A percentile compares a stretch with the other conserved stretches of the same genome.
These are phyloP conservation scores for Pythium grandisporangium DNA, from an alignment of 352 stramenopile genomes.

Conservation along the genomic window DNA sequence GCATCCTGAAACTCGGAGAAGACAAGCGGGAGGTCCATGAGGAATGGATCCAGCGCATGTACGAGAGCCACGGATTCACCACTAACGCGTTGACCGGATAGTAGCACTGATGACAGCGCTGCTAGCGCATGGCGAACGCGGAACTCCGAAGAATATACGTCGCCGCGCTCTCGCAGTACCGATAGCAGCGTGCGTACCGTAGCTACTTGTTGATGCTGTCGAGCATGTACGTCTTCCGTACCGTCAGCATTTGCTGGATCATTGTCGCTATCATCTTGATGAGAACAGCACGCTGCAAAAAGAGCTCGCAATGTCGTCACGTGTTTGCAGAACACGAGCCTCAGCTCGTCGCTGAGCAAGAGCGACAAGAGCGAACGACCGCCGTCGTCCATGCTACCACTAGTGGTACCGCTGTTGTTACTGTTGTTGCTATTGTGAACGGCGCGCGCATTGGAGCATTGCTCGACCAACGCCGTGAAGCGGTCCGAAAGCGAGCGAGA, in stretches of 20 bases:
- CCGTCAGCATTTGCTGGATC: not conserved
- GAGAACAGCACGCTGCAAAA: too few relatives aligned
- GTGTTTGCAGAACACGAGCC: too few relatives aligned
- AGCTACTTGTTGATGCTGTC: too few relatives aligned
- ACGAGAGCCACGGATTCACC: too few relatives aligned
- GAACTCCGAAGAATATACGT: constrained; percentile 8
- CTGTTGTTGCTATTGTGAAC: too few relatives aligned
- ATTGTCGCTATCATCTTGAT: not conserved
- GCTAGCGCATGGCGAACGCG: constrained; percentile 10
- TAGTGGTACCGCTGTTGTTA: too few relatives aligned
- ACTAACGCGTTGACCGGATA: constrained; percentile 3
- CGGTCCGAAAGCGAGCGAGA: constrained; percentile 26
- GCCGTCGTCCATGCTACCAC: too few relatives aligned
- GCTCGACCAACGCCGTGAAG: constrained; percentile 34
- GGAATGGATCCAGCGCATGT: constrained; percentile 34
- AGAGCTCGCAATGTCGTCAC: too few relatives aligned
- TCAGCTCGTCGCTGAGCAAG: too few relatives aligned
- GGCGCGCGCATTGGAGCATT: too few relatives aligned
- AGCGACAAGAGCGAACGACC: too few relatives aligned
- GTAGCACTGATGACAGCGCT: too few relatives aligned
- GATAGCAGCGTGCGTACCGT: constrained; percentile 10
- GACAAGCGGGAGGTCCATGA: constrained; percentile 29
- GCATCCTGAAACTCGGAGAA: constrained; percentile 57
- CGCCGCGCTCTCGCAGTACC: constrained; percentile 4
- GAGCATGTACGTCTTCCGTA: not conserved